Evolutionary conservation across 2,329 filamentous ascomycete species (phyloP), one percentile per base, ranked within the genome.

Genomic region (Neoarthrinium moseri): DNA sequence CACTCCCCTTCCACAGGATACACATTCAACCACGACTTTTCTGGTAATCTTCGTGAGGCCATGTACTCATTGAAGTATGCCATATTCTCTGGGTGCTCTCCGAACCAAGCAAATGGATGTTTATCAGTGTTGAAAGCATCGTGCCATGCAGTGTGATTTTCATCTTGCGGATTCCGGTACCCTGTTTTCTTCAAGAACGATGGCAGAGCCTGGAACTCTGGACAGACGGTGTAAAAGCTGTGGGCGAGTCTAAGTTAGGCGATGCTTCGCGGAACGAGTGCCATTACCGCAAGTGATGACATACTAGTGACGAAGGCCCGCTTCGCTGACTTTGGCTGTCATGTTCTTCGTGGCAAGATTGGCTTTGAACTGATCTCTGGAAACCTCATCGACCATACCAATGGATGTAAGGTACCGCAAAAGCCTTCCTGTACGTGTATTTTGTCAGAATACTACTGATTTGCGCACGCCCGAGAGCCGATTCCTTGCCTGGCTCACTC

Each of bases 1-100:
- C 20, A 27, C 11, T 46, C 13, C 11, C 22, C 21, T 4, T 1
- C 8, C 2, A 58, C 48, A 10, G 57, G 56, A 35, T 56, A 58
- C 15, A 57, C 52, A 1, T 34, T 22, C 3, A 61, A 44, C 56
- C 56, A 59, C 1, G 53, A 50, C 6, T 45, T 17, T n/a, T 33
- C 5, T 51, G 50, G 35, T 21, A 50, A 17, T 5, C 52, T 50
- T 2, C 52, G 51, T 13, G 52, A 22, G 7, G 52, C 51, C 55
- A 58, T 58, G 47, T 49, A 56, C 11, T 44, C 27, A 21, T 57
- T 51, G 51, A 61, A 33, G 13, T 33, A 6, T 7, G 3, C 10
- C 4, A 33, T 13, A 15, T 12, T 13, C 30, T n/a, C 30, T 3
- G 30, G 30, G 30, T 33, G 7, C 7, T 15, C 30, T 6, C 6